phyloP scores from a whole-genome alignment of 345 rosid species.

The Erodium maritimum region DNA sequence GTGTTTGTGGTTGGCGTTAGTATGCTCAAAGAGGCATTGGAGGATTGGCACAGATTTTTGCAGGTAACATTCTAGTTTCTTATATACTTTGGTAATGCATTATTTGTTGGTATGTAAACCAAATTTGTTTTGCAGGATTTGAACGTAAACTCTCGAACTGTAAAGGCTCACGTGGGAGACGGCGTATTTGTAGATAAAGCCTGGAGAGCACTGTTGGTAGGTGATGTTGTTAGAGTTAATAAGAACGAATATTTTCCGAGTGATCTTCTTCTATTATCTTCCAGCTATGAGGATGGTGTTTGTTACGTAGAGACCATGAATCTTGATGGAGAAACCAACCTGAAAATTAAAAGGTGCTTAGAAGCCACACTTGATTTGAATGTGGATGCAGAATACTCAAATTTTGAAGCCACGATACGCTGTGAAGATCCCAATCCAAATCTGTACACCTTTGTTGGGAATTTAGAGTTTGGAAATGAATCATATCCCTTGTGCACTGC shows the following conservation, averaged over 20 bases:
- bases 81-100: background rate
- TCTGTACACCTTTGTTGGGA: conserved; percentile 60
- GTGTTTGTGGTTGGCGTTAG: conserved; percentile 56
- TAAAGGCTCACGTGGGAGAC: conserved; percentile 29
- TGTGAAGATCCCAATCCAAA: conserved; percentile 75
- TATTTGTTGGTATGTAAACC: background rate
- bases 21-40: conserved; percentile 63
- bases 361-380: conserved; percentile 41
- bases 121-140: conserved; percentile 25
- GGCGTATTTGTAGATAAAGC: conserved; percentile 31
- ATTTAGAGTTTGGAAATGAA: conserved; percentile 34
- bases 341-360: conserved; percentile 54
- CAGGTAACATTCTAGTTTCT: conserved; percentile 14
- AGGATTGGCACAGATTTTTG: conserved; percentile 60
- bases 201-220: conserved; percentile 50
- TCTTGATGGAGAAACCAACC: conserved; percentile 67
- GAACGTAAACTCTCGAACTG: conserved; percentile 36
- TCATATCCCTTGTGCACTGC: conserved; percentile 39
- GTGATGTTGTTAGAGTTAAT: conserved; percentile 50
- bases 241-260: conserved; percentile 54
- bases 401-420: conserved; percentile 26
- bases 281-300: conserved; percentile 68
- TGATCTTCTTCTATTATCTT: conserved; percentile 55
- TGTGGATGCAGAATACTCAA: conserved; percentile 29
- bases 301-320: conserved; percentile 86